Evolutionary conservation across 2,329 filamentous ascomycete species (phyloP), one percentile per base, ranked within the genome.

Genomic region (Ophiostoma angusticollis): DNA sequence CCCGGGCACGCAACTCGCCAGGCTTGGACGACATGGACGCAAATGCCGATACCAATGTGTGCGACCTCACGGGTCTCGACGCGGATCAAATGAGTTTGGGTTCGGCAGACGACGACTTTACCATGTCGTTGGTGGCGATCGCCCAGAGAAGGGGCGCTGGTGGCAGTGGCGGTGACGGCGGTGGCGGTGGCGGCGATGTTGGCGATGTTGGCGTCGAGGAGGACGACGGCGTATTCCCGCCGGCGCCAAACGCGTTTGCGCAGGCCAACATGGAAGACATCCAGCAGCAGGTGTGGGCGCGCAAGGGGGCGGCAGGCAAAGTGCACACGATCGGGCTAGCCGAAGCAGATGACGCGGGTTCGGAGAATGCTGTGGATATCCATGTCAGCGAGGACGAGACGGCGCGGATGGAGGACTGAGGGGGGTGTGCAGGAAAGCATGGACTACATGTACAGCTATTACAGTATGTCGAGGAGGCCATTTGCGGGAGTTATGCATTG

Each of bases 291-390:
- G 46, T 54, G 5, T 63, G 60, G 61, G 55, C 58, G 29, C 50
- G 51, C 41, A 53, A 56, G 25, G 49, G 52, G 9, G 55, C 65
- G n/a, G 52, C 57, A 29, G 50, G 48, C 35, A 50, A 54, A 16
- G 48, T 67, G 16, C 56, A 67, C 37, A 58, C 59, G 14, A 58
- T 69, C 34, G 56, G 54, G 5, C 54, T 49, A 21, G 41, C 29
- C 5, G 35, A 30, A 5, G 30, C 23, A 6, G 56, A 51, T 18
- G 61, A 62, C 19, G 50, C 49, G 21, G 54, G 53, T 36, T 66
- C 61, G 11, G 63, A 65, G 23, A 63, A 65, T 29, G 66, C 67
- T 6, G 54, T 65, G 7, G 67, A 71, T 50, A 70, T 70, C 31
- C 64, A 67, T 43, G 49, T 70, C 16, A 64, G 64, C 29, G 62